Evolutionary conservation across 192 early-diverging fungal species (phyloP).

Genomic region (Backusella mclennaniae): DNA sequence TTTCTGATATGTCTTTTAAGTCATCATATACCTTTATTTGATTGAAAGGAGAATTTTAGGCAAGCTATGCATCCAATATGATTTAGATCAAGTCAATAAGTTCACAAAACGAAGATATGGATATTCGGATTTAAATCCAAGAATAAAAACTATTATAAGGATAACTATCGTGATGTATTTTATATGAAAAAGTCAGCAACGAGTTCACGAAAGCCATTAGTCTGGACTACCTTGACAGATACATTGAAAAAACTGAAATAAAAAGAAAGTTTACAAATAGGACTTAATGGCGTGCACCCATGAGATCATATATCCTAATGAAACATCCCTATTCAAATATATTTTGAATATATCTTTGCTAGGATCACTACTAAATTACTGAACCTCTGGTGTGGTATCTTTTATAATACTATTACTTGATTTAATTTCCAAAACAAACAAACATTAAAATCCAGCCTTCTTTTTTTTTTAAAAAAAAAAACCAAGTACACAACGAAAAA

Average conservation of each 20-base stretch:
- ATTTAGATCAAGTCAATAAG: conserved; percentile 13
- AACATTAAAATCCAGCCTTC: too few species aligned
- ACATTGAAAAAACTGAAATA: background rate
- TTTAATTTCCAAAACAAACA: too few species aligned
- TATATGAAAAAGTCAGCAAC: background rate
- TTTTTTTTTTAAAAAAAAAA: too few species aligned
- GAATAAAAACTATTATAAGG: conserved; percentile 10
- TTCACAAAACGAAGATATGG: conserved; percentile 23
- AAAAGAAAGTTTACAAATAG: background rate
- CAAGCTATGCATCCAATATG: conserved; percentile 14
- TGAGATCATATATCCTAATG: background rate
- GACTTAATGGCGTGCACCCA: background rate
- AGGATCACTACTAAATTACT: background rate
- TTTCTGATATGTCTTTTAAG: background rate
- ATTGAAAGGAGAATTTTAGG: background rate
- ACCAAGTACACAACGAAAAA: too few species aligned
- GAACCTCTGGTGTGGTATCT: too few species aligned
- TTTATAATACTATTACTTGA: too few species aligned
- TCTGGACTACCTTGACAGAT: background rate
- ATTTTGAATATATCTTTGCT: background rate
- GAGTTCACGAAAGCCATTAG: background rate
- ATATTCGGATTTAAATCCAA: conserved; percentile 4
- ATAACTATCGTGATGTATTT: conserved; percentile 9
- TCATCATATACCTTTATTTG: background rate
- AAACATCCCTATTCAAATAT: background rate